A percentile compares a stretch with the other conserved stretches of the same genome.
These are phyloP conservation scores for Monosporascus sp. DNA, from an alignment of 2,329 filamentous ascomycete species.

Conservation along the genomic window DNA sequence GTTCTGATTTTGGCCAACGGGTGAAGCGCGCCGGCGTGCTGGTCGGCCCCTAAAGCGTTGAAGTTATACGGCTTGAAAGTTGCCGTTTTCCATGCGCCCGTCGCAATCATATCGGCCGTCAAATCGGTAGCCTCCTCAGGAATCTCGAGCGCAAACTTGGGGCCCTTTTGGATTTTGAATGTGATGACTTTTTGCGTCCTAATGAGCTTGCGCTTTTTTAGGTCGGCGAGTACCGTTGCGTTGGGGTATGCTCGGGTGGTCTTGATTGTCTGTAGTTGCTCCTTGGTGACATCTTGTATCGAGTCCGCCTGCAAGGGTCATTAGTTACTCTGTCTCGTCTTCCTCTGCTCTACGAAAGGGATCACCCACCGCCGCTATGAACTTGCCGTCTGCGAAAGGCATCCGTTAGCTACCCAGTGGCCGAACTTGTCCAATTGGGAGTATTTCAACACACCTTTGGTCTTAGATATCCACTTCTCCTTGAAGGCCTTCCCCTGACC, in stretches of 20 bases:
- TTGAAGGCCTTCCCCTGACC: conserved; percentile 95
- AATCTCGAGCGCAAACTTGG: conserved; percentile 84
- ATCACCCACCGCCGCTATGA: conserved; percentile 18
- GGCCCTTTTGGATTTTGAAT: conserved; percentile 79
- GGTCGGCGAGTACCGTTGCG: conserved; percentile 69
- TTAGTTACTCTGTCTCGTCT: neutral
- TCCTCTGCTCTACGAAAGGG: neutral
- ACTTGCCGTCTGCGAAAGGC: conserved; percentile 33
- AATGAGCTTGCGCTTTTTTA: conserved; percentile 90
- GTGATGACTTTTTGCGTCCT: conserved; percentile 76
- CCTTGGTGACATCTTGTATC: conserved; percentile 73
- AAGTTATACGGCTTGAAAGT: conserved; percentile 71
- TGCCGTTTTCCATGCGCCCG: conserved; percentile 86
- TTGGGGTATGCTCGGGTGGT: conserved; percentile 65
- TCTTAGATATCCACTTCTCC: conserved; percentile 65
- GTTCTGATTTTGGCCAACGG: conserved; percentile 90
- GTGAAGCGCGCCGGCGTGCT: conserved; percentile 56
- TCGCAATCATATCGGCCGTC: conserved; percentile 85
- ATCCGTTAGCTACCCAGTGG: conserved; percentile 40
- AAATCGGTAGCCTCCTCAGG: conserved; percentile 92
- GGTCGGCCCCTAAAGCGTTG: conserved; percentile 52
- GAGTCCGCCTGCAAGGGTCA: conserved; percentile 49
- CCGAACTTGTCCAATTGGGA: neutral
- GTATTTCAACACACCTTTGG: conserved; percentile 39
- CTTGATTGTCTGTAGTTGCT: conserved; percentile 70